Evolutionary conservation across 2,329 filamentous ascomycete species (phyloP), one percentile per base, ranked within the genome.

Genomic region (Nemania serpens): DNA sequence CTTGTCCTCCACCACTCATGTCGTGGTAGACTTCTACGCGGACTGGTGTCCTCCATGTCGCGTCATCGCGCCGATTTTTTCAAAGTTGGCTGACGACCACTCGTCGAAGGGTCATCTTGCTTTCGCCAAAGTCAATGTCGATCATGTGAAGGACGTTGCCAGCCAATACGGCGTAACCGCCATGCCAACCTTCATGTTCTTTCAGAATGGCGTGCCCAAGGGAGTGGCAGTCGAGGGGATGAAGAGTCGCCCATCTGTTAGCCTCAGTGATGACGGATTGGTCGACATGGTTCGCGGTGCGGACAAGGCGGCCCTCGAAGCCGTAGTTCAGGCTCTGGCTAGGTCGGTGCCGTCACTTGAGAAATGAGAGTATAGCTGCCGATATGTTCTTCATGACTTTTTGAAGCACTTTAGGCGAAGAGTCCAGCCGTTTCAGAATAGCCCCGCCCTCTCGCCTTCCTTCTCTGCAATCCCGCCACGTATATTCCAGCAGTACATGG

Each of bases 181-280:
- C 66, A 82, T 86, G 75, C 84, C 84, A 15, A 83, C 83, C 48
- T 85, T 86, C 69, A 75, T 82, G 69, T 81, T 85, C 75, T 84
- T 86, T 71, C 77, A 81, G 71, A 74, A 82, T 59, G 82, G 82
- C 55, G 36, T 33, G 42, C 55, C 62, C 10, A 43, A 45, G 18
- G 61, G 58, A 1, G 61, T 61, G 2, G 33, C 25, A 13, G 49
- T 60, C 17, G 61, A 41, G 5, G 57, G 58, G 15, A 18, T 59
- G 13, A 20, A 10, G 13, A 18, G 25, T 5, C 43, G 55, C 11
- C 29, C 9, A 11, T 58, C 59, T 22, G 59, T 61, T 7, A n/a
- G 39, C 34, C 13, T 49, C 5, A 45, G 34, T 2, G 37, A 37
- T 4, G 48, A 41, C 6, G 59, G 55, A 5, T 37, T 52, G 7